Evolutionary conservation across 345 rosid genomes (phyloP).

Genomic region (Litchi chinensis): DNA sequence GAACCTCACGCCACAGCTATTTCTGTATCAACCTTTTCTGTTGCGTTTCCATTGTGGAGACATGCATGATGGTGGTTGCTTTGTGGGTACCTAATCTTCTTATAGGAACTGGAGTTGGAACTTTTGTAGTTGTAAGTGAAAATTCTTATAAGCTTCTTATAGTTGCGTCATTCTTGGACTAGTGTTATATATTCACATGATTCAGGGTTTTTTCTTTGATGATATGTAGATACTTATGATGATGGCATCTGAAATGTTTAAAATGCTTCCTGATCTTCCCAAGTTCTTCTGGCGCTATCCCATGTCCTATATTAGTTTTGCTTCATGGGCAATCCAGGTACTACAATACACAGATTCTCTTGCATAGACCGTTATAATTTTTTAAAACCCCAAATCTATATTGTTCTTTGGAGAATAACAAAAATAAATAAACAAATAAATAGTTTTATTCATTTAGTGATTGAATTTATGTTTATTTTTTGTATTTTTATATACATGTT

Average conservation of each 20-base stretch:
- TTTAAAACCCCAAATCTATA: no score
- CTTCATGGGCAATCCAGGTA: constrained; percentile 51
- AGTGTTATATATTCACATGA: neutral
- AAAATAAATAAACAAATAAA: no score
- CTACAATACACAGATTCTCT: neutral
- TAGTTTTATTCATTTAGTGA: no score
- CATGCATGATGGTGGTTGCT: constrained; percentile 25
- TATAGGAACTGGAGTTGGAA: constrained; percentile 37
- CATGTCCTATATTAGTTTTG: constrained; percentile 41
- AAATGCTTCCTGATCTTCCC: constrained; percentile 38
- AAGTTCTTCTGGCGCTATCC: constrained; percentile 51
- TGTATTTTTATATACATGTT: no score
- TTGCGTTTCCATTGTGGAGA: constrained; percentile 35
- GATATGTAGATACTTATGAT: constrained; percentile 32
- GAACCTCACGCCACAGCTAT: constrained; percentile 29
- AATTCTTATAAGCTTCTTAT: neutral
- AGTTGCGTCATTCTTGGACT: no score
- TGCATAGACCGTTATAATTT: no score
- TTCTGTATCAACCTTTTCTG: constrained; percentile 37
- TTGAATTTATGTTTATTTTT: no score
- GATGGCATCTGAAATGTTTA: constrained; percentile 33
- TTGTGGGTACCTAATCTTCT: constrained; percentile 32
- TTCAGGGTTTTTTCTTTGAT: neutral
- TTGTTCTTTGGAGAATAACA: no score
- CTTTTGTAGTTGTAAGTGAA: constrained; percentile 31